These are phyloP conservation scores for Tuber indicum DNA, from an alignment of 495 filamentous ascomycete genomes.

Conservation along the genomic window DNA sequence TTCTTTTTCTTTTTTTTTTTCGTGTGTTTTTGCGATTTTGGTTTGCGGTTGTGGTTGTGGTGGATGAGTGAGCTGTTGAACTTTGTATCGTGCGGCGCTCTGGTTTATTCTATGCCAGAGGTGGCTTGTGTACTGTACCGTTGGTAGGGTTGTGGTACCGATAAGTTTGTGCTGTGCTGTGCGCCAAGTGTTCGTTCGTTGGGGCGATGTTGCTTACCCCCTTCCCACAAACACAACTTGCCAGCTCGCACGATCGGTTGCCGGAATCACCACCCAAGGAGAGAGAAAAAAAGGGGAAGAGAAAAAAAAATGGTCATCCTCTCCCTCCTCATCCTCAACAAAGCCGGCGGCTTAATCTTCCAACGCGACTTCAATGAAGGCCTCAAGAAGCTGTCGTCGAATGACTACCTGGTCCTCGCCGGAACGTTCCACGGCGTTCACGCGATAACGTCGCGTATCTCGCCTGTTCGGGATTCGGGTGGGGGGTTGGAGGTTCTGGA, in stretches of 20 bases:
- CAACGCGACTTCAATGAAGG: constrained; percentile 81
- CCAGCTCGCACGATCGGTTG: too few relatives aligned
- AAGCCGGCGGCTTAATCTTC: constrained; percentile 93
- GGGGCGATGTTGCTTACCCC: too few relatives aligned
- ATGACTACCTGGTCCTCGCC: constrained; percentile 94
- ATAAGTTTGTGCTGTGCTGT: too few relatives aligned
- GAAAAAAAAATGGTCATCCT: constrained; percentile 63
- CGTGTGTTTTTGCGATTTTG: not conserved
- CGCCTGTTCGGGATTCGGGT: constrained; percentile 50
- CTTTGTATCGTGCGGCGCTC: too few relatives aligned
- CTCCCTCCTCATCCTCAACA: constrained; percentile 93
- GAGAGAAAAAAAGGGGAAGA: not conserved
- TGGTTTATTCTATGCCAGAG: too few relatives aligned
- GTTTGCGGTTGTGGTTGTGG: not conserved
- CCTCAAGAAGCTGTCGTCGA: constrained; percentile 78
- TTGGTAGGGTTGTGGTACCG: too few relatives aligned
- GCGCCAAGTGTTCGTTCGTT: too few relatives aligned
- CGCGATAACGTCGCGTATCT: constrained; percentile 78
- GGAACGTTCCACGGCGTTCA: constrained; percentile 97
- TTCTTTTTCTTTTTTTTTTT: too few relatives aligned
- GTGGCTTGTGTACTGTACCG: too few relatives aligned
- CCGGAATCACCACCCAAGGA: not conserved
- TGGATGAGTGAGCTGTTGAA: too few relatives aligned
- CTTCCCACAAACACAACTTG: too few relatives aligned
- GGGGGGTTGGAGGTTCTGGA: constrained; percentile 81